A percentile compares a stretch with the other conserved stretches of the same genome.
These are phyloP conservation scores for Podospora didyma DNA, from an alignment of 495 filamentous ascomycete genomes.

Conservation along the genomic window DNA sequence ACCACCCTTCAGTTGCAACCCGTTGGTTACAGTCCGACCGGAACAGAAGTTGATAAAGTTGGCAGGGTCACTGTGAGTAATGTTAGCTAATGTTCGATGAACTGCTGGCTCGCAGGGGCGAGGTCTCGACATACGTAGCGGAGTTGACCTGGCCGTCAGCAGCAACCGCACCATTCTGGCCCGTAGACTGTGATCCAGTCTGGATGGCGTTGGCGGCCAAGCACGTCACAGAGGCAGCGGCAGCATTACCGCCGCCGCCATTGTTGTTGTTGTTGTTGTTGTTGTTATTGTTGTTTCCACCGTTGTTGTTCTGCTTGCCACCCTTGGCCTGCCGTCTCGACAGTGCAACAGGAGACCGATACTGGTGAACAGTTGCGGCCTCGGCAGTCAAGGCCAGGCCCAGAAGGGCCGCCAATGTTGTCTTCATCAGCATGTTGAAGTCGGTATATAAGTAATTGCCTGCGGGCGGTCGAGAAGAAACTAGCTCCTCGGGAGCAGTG, in stretches of 20 bases:
- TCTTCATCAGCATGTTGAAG: constrained; percentile 45
- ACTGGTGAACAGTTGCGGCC: constrained; percentile 34
- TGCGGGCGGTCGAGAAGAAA: constrained; percentile 11
- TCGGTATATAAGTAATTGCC: neutral
- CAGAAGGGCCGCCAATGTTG: constrained; percentile 39
- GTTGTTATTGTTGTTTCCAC: constrained; percentile 18
- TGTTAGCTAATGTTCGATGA: neutral
- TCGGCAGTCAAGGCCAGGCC: constrained; percentile 36
- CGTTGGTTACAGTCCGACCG: constrained; percentile 66
- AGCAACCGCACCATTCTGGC: constrained; percentile 22
- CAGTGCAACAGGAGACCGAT: constrained; percentile 20
- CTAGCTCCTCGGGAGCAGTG: constrained; percentile 8
- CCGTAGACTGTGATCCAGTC: constrained; percentile 41
- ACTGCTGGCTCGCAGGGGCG: neutral
- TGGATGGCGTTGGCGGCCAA: constrained; percentile 47
- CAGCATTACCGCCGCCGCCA: constrained; percentile 17
- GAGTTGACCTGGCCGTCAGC: constrained; percentile 53
- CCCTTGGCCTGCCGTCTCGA: constrained; percentile 19
- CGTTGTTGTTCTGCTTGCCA: constrained; percentile 12
- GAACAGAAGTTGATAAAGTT: constrained; percentile 72
- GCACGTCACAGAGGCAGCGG: constrained; percentile 22
- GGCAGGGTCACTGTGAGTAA: constrained; percentile 36
- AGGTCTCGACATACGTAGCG: constrained; percentile 40
- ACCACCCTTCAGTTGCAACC: constrained; percentile 57
- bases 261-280: constrained; percentile 17